Percentiles rank a stretch among this genome's conserved stretches.
Evolutionary conservation across 1,284 basidiomycete species (phyloP).

Genomic region (Irpex sp.): DNA sequence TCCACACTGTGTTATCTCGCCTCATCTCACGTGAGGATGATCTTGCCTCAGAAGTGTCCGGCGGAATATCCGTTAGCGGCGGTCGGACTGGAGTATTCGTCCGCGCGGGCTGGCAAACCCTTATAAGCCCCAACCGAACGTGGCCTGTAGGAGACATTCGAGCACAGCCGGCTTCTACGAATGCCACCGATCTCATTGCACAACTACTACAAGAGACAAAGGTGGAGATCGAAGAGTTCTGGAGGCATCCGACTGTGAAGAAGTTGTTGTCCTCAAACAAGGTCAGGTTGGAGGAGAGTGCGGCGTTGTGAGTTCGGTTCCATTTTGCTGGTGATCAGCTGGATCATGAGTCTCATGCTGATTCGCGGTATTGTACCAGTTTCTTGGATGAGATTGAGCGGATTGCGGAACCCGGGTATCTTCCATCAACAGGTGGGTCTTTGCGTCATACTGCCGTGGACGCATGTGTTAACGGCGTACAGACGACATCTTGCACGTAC

Average conservation of each 20-base stretch:
- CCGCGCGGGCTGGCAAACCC: constrained; percentile 60
- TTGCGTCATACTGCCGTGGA: constrained; percentile 8
- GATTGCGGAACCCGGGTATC: constrained; percentile 61
- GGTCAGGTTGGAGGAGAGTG: constrained; percentile 69
- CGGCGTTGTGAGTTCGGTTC: constrained; percentile 54
- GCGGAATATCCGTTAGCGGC: constrained; percentile 52
- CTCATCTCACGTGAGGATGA: constrained; percentile 62
- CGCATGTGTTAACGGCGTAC: constrained; percentile 6
- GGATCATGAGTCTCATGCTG: neutral
- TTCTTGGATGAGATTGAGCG: constrained; percentile 63
- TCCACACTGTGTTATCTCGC: constrained; percentile 54
- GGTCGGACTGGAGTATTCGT: constrained; percentile 59
- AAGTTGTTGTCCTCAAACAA: constrained; percentile 49
- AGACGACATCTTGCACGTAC: constrained; percentile 74
- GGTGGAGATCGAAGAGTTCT: constrained; percentile 53
- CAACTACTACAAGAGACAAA: constrained; percentile 43
- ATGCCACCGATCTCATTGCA: constrained; percentile 46
- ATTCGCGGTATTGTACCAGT: constrained; percentile 30
- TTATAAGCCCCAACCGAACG: constrained; percentile 42
- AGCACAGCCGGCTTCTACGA: constrained; percentile 24
- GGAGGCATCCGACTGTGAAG: constrained; percentile 62
- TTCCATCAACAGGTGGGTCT: constrained; percentile 59
- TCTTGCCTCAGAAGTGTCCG: constrained; percentile 61
- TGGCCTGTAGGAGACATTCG: constrained; percentile 33
- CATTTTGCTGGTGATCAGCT: neutral